Conservation (phyloP, 75 land plant genomes). For the Cunninghamia lanceolata region DNA sequence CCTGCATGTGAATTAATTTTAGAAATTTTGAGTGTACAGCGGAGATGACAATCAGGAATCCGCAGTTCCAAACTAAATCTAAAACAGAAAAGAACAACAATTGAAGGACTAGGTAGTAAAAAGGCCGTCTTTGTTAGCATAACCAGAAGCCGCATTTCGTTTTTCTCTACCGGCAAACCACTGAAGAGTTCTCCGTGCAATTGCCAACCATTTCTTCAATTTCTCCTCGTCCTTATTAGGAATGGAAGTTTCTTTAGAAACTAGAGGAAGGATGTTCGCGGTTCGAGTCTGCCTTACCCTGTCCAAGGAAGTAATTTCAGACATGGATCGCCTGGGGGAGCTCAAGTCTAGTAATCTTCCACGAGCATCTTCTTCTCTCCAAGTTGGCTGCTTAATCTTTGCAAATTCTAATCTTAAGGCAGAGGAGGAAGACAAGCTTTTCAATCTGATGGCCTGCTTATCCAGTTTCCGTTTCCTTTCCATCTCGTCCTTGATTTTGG, state of each 20-base stretch:
- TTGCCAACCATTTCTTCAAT: slow-evolving; percentile 71
- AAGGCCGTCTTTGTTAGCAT: background rate
- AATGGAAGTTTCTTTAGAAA: background rate
- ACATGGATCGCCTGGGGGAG: background rate
- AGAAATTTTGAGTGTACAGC: background rate
- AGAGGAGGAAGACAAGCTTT: slow-evolving; percentile 15
- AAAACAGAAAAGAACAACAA: background rate
- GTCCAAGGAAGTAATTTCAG: slow-evolving; percentile 1
- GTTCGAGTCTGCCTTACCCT: background rate
- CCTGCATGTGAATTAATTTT: background rate
- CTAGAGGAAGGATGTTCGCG: background rate
- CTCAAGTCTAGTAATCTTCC: background rate
- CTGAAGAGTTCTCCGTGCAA: slow-evolving; percentile 68
- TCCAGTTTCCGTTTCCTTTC: slow-evolving; percentile 33
- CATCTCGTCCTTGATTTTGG: slow-evolving; percentile 40
- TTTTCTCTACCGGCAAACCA: slow-evolving; percentile 42
- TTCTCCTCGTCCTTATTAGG: slow-evolving; percentile 37
- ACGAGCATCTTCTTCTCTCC: background rate
- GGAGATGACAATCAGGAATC: background rate
- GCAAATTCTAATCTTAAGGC: background rate
- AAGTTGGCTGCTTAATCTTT: background rate
- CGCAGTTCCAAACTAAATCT: background rate
- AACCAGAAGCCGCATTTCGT: background rate
- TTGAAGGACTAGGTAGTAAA: background rate
- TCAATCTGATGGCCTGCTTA: slow-evolving; percentile 16